Percentiles rank a stretch among this genome's conserved stretches.
These are phyloP conservation scores for Fraxinus americana DNA, from an alignment of 257 asterid species.

Conservation along the genomic window DNA sequence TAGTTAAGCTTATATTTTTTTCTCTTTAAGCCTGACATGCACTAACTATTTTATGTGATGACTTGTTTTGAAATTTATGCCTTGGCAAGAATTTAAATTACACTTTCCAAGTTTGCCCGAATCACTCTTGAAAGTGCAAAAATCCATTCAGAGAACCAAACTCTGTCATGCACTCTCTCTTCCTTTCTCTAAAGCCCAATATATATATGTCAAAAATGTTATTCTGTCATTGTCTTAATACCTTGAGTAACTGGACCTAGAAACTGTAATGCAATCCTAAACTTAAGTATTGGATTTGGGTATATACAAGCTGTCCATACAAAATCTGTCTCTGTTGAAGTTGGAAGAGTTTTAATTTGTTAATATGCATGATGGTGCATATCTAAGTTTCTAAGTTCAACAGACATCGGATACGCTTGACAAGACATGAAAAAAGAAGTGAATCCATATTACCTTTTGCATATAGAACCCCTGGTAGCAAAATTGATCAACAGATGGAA, in stretches of 20 bases:
- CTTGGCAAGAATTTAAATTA: neutral
- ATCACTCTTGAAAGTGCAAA: neutral
- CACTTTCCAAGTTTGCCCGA: neutral
- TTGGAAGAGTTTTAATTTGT: too few species aligned
- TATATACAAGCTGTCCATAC: neutral
- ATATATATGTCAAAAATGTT: too few species aligned
- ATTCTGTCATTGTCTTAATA: neutral
- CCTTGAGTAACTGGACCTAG: neutral
- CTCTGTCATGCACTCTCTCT: neutral
- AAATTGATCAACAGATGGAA: neutral
- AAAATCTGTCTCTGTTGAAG: neutral
- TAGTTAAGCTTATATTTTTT: neutral
- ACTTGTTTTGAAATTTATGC: neutral
- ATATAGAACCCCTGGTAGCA: neutral
- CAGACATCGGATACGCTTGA: neutral
- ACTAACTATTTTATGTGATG: neutral
- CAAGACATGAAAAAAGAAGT: neutral
- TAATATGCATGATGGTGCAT: neutral
- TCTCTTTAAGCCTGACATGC: neutral
- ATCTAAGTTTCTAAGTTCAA: neutral
- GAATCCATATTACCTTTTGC: neutral
- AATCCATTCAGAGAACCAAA: neutral
- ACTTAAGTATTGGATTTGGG: neutral
- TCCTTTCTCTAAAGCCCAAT: neutral
- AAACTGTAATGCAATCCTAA: neutral